Conservation (phyloP, 148 eudicot species). For the Arbutus unedo region DNA sequence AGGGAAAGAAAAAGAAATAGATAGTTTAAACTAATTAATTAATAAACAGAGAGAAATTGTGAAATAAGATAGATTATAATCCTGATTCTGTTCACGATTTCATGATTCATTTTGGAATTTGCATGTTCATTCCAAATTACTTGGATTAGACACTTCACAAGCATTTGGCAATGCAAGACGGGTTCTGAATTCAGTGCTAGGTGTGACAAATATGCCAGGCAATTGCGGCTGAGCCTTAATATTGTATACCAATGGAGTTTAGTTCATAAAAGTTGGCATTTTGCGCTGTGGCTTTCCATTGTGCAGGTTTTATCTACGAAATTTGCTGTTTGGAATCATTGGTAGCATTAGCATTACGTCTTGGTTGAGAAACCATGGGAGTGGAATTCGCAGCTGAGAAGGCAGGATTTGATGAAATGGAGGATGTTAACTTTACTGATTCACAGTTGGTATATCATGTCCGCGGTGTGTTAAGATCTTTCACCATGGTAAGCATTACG, state of each 20-base stretch:
- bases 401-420: constrained; percentile 35
- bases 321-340: too few species aligned
- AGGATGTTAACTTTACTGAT: constrained; percentile 41
- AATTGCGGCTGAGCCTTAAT: not conserved
- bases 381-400: constrained; percentile 26
- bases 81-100: not conserved
- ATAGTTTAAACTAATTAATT: too few species aligned
- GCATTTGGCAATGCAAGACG: not conserved
- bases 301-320: not conserved
- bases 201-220: not conserved
- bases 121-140: not conserved
- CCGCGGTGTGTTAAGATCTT: constrained; percentile 50
- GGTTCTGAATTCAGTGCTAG: not conserved
- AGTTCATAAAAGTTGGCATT: not conserved
- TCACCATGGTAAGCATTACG: constrained; percentile 29
- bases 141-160: not conserved
- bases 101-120: not conserved
- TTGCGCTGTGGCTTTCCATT: not conserved
- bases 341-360: not conserved
- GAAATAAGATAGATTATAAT: too few species aligned
- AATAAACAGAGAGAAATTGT: too few species aligned
- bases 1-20: too few species aligned
- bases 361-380: constrained; percentile 32
- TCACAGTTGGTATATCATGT: constrained; percentile 40
- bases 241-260: not conserved